A percentile compares a stretch with the other conserved stretches of the same genome.
Evolutionary conservation across 2,329 filamentous ascomycete genomes (phyloP).

Genomic region (Penicillium sp.): DNA sequence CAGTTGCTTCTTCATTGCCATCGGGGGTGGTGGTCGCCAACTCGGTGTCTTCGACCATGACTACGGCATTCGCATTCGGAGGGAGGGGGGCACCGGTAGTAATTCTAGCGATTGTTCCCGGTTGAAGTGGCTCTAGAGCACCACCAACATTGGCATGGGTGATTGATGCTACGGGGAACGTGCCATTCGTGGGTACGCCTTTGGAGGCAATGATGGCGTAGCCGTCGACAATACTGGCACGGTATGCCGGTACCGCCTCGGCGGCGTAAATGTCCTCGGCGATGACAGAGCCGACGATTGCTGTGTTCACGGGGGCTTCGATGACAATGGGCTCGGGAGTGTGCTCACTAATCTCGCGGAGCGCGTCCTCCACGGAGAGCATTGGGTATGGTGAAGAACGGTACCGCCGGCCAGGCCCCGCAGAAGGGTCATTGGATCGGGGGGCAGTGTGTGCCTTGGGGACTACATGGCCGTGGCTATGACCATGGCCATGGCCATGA

Average conservation of each 20-base stretch:
- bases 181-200: constrained; percentile 61
- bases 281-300: constrained; percentile 69
- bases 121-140: constrained; percentile 55
- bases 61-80: constrained; percentile 79
- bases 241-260: constrained; percentile 85
- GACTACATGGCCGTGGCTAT: constrained; percentile 58
- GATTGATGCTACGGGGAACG: constrained; percentile 79
- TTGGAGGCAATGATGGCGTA: constrained; percentile 69
- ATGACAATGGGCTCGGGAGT: constrained; percentile 60
- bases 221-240: constrained; percentile 94
- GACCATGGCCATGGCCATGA: constrained; percentile 50
- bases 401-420: constrained; percentile 63
- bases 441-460: constrained; percentile 68
- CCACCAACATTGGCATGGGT: constrained; percentile 77
- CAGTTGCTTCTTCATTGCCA: constrained; percentile 74
- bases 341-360: constrained; percentile 65
- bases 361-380: constrained; percentile 76
- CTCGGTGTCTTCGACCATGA: constrained; percentile 94
- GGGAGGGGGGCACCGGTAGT: constrained; percentile 92
- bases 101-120: constrained; percentile 78
- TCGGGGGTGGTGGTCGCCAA: constrained; percentile 71
- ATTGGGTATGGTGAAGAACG: constrained; percentile 88
- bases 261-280: constrained; percentile 74
- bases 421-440: constrained; percentile 56
- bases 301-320: constrained; percentile 57